Evolutionary conservation across 108 stramenopile species (phyloP).

Genomic region (Cylindrotheca fusiformis): DNA sequence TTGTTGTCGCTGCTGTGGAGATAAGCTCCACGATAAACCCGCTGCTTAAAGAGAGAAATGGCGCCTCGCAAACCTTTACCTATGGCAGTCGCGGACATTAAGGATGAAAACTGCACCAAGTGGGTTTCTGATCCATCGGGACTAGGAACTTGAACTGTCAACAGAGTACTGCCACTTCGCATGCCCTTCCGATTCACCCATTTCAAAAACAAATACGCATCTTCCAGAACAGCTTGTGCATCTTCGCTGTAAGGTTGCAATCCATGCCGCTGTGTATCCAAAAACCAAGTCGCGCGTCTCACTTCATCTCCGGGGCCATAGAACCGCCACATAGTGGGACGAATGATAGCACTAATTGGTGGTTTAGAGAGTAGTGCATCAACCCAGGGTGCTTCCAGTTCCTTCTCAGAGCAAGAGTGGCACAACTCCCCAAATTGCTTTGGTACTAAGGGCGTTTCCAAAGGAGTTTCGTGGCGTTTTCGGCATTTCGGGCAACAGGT

Average conservation of each 20-base stretch:
- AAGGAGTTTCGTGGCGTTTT: slow-evolving; percentile 12
- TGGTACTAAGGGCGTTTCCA: slow-evolving; percentile 3
- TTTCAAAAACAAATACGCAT: slow-evolving; percentile 64
- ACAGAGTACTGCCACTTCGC: slow-evolving; percentile 21
- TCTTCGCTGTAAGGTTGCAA: slow-evolving; percentile 67
- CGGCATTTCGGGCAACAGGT: slow-evolving; percentile 48
- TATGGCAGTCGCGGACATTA: slow-evolving; percentile 55
- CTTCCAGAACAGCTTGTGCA: slow-evolving; percentile 51
- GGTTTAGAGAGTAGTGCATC: slow-evolving; percentile 30
- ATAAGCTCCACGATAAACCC: slow-evolving; percentile 62
- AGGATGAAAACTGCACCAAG: slow-evolving; percentile 60
- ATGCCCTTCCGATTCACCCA: slow-evolving; percentile 30
- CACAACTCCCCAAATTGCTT: slow-evolving; percentile 26
- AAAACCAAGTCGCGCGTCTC: slow-evolving; percentile 51
- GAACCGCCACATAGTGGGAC: slow-evolving; percentile 69
- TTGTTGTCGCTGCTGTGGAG: slow-evolving; percentile 1
- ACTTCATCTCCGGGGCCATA: slow-evolving; percentile 61
- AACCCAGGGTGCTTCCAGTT: slow-evolving; percentile 20
- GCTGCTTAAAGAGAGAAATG: slow-evolving; percentile 55
- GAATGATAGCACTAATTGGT: slow-evolving; percentile 36
- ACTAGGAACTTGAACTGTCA: slow-evolving; percentile 60
- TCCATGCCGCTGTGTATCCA: slow-evolving; percentile 58
- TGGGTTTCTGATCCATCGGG: slow-evolving; percentile 49
- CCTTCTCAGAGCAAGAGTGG: slow-evolving; percentile 10
- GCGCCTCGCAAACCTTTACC: slow-evolving; percentile 58